Conservation (phyloP, 768 basidiomycete species). For the Auriscalpium microsporum region DNA sequence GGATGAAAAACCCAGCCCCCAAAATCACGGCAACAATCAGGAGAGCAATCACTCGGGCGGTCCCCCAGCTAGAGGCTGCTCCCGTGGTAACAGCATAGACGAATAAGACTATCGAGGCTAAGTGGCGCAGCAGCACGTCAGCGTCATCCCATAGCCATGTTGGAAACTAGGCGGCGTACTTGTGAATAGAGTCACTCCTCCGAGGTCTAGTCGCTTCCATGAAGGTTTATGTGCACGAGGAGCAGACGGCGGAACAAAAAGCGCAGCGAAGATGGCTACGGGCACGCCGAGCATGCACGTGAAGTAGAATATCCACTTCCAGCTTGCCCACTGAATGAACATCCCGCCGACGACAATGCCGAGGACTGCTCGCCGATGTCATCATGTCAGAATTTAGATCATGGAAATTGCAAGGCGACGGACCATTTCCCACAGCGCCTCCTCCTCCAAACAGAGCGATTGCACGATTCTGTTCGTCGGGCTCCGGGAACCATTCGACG, state of each 20-base stretch:
- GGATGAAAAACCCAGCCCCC: conserved; percentile 32
- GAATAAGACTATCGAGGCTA: conserved; percentile 26
- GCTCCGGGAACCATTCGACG: conserved; percentile 38
- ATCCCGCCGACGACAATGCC: conserved; percentile 30
- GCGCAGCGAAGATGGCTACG: conserved; percentile 21
- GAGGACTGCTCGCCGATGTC: background rate
- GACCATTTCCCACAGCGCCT: background rate
- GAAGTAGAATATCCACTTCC: conserved; percentile 40
- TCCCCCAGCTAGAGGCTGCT: conserved; percentile 32
- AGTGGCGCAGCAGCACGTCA: background rate
- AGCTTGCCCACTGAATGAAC: conserved; percentile 27
- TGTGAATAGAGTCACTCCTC: conserved; percentile 28
- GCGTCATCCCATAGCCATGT: too few relatives aligned
- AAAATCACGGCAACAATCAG: conserved; percentile 33
- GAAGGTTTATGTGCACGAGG: conserved; percentile 9
- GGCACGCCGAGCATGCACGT: conserved; percentile 28
- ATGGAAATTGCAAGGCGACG: background rate
- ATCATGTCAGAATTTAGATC: background rate
- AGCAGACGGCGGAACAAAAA: conserved; percentile 24
- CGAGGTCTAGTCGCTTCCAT: conserved; percentile 24
- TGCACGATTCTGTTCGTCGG: conserved; percentile 32
- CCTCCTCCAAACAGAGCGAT: conserved; percentile 19
- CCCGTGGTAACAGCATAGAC: conserved; percentile 30
- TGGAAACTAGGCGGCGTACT: conserved; percentile 8
- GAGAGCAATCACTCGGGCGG: conserved; percentile 33